phyloP scores from a whole-genome alignment of 768 basidiomycete genomes.

The Suillus cothurnatus region DNA sequence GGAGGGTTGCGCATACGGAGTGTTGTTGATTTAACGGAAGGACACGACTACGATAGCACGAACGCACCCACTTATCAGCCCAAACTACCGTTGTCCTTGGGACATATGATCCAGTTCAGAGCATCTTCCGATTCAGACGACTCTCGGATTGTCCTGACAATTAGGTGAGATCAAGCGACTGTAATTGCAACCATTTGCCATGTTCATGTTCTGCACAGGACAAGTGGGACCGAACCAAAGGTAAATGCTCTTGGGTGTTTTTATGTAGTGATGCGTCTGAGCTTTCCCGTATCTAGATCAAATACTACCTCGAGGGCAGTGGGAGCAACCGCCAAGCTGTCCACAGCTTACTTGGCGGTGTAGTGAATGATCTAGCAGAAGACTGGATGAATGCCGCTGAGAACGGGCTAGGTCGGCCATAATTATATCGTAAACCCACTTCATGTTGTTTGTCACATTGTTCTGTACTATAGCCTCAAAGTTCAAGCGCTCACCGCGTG shows the following conservation, averaged over 20 bases:
- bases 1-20: slow-evolving; percentile 61
- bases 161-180: slow-evolving; percentile 47
- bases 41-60: slow-evolving; percentile 67
- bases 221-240: slow-evolving; percentile 92
- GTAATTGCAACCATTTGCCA: background rate
- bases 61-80: slow-evolving; percentile 70
- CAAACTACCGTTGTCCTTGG: slow-evolving; percentile 67
- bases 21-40: slow-evolving; percentile 71
- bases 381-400: slow-evolving; percentile 72
- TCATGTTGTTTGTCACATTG: background rate
- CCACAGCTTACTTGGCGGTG: slow-evolving; percentile 47
- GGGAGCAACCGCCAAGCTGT: slow-evolving; percentile 56
- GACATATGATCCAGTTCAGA: slow-evolving; percentile 86
- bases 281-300: slow-evolving; percentile 51
- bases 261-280: background rate
- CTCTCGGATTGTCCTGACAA: slow-evolving; percentile 65
- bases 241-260: slow-evolving; percentile 34
- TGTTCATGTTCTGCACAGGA: slow-evolving; percentile 43
- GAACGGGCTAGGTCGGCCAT: slow-evolving; percentile 44
- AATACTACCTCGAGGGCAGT: slow-evolving; percentile 85
- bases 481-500: background rate
- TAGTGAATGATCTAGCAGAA: slow-evolving; percentile 60
- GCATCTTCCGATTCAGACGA: slow-evolving; percentile 45
- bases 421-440: slow-evolving; percentile 4
- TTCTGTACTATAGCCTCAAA: background rate